phyloP scores from a whole-genome alignment of 495 filamentous ascomycete genomes.

The Articulospora tetracladia region DNA sequence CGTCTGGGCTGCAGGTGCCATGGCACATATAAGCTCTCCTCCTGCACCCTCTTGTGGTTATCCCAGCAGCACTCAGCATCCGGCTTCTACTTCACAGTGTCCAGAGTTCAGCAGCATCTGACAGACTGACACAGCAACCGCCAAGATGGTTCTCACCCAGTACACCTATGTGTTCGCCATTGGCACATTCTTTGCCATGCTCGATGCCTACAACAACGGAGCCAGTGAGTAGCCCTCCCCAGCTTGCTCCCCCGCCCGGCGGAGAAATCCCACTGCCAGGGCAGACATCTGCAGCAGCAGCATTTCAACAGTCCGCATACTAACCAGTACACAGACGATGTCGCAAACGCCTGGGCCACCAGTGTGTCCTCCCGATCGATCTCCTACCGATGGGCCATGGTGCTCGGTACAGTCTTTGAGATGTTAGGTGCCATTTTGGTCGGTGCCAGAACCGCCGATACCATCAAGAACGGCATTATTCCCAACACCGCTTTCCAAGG shows the following conservation, averaged over 20 bases:
- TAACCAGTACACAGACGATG: constrained; percentile 47
- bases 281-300: not conserved
- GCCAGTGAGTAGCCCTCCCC: constrained; percentile 9
- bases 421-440: constrained; percentile 60
- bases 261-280: not conserved
- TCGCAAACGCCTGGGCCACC: constrained; percentile 73
- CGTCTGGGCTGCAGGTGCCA: no score
- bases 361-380: constrained; percentile 66
- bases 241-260: not conserved
- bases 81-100: not conserved
- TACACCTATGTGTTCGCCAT: constrained; percentile 56
- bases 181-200: constrained; percentile 70
- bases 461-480: constrained; percentile 66
- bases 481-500: constrained; percentile 43
- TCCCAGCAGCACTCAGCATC: not conserved
- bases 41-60: not conserved
- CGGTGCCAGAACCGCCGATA: constrained; percentile 55
- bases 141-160: constrained; percentile 7
- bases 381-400: constrained; percentile 64
- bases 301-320: not conserved
- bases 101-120: not conserved
- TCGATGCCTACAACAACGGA: constrained; percentile 69
- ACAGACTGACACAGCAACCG: not conserved
- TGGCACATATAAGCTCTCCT: not conserved
- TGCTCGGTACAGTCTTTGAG: constrained; percentile 64